Percentiles rank a stretch among this genome's conserved stretches.
These are phyloP conservation scores for Pisolithus marmoratus DNA, from an alignment of 768 basidiomycete genomes.

Conservation along the genomic window DNA sequence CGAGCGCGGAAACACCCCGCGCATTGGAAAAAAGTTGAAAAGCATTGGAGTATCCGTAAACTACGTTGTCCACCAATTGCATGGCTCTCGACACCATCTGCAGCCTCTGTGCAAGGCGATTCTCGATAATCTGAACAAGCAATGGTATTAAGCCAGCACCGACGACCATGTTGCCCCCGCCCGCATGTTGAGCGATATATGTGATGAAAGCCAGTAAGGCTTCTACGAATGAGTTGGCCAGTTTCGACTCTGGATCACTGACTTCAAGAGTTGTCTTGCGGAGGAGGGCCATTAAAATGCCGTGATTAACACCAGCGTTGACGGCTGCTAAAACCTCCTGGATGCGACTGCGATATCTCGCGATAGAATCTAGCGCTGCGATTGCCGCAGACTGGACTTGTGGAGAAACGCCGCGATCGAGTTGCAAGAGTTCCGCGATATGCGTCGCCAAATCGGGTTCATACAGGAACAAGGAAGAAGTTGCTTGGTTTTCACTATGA, in stretches of 20 bases:
- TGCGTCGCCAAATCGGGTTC: constrained; percentile 90
- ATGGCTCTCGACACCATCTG: constrained; percentile 83
- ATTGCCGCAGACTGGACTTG: constrained; percentile 80
- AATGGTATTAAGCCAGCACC: constrained; percentile 88
- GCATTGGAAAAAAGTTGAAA: constrained; percentile 83
- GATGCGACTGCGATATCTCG: constrained; percentile 75
- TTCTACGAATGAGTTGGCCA: constrained; percentile 76
- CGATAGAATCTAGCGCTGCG: constrained; percentile 85
- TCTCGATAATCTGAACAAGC: constrained; percentile 85
- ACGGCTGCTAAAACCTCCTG: constrained; percentile 86
- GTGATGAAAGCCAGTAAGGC: constrained; percentile 83
- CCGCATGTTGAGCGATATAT: constrained; percentile 77
- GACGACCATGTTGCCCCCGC: constrained; percentile 90
- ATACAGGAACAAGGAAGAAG: constrained; percentile 82
- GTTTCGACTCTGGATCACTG: constrained; percentile 53
- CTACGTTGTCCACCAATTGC: constrained; percentile 86
- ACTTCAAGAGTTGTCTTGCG: constrained; percentile 77
- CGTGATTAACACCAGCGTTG: constrained; percentile 95
- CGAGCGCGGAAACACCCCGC: constrained; percentile 79
- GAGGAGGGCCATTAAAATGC: constrained; percentile 84
- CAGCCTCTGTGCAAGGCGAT: constrained; percentile 60
- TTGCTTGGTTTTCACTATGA: constrained; percentile 71
- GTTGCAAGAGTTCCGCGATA: constrained; percentile 83
- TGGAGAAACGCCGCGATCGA: constrained; percentile 65
- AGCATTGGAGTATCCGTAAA: constrained; percentile 85